These are phyloP conservation scores for Lichtheimia ornata DNA, from an alignment of 371 early-diverging fungal genomes.

Conservation along the genomic window DNA sequence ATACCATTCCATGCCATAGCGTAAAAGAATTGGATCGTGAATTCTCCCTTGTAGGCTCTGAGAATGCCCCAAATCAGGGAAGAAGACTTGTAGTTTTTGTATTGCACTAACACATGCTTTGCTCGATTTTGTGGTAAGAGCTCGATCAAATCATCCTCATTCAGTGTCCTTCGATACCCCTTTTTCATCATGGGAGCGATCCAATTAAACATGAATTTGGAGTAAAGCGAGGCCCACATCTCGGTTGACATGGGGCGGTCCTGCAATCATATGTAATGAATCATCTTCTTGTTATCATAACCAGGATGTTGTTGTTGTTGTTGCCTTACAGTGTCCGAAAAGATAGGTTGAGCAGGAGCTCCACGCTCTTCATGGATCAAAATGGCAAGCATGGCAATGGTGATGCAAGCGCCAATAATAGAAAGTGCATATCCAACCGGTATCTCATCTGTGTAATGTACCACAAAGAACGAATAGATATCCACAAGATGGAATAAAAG, in stretches of 20 bases:
- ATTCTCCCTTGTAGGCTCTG: slow-evolving; percentile 33
- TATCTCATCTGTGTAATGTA: slow-evolving; percentile 12
- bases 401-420: slow-evolving; percentile 4
- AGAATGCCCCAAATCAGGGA: slow-evolving; percentile 17
- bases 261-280: slow-evolving; percentile 21
- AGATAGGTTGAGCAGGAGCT: slow-evolving; percentile 24
- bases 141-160: slow-evolving; percentile 55
- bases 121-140: slow-evolving; percentile 36
- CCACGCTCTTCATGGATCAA: slow-evolving; percentile 32
- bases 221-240: slow-evolving; percentile 53
- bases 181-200: slow-evolving; percentile 53
- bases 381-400: slow-evolving; percentile 18
- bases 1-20: slow-evolving; percentile 44
- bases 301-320: not conserved
- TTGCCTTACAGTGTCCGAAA: slow-evolving; percentile 30
- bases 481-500: slow-evolving; percentile 26
- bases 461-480: slow-evolving; percentile 30
- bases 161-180: slow-evolving; percentile 48
- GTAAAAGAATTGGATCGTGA: slow-evolving; percentile 43
- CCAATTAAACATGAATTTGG: slow-evolving; percentile 57
- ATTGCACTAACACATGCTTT: slow-evolving; percentile 24
- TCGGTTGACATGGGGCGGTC: slow-evolving; percentile 50
- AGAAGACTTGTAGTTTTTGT: slow-evolving; percentile 10
- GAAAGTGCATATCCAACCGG: slow-evolving; percentile 25
- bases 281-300: slow-evolving; percentile 23